Evolutionary conservation across 768 basidiomycete species (phyloP).

Genomic region (Brasilioporus rufonigricans): DNA sequence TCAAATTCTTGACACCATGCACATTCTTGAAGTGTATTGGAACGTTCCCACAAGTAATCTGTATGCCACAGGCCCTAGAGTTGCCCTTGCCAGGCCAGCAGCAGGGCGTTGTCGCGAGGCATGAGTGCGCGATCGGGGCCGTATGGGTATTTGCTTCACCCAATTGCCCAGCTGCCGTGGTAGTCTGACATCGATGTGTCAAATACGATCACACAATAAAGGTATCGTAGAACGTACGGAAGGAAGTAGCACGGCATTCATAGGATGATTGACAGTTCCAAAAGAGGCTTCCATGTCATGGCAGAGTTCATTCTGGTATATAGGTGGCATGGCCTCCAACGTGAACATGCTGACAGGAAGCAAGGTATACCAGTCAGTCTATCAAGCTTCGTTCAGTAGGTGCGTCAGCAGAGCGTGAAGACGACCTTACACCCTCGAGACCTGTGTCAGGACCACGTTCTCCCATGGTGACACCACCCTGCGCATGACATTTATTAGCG

Average conservation of each 20-base stretch:
- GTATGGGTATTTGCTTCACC: background rate
- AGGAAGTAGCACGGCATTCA: background rate
- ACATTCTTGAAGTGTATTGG: background rate
- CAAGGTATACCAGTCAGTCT: background rate
- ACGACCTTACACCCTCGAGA: background rate
- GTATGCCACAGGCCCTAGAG: background rate
- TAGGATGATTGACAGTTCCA: background rate
- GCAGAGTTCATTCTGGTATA: background rate
- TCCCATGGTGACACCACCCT: background rate
- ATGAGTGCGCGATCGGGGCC: background rate
- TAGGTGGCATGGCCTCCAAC: background rate
- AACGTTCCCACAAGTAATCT: background rate
- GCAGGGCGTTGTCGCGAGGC: background rate
- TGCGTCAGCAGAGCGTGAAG: background rate
- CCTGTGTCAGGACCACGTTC: background rate
- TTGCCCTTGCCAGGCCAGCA: background rate
- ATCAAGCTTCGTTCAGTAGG: background rate
- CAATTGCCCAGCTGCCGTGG: background rate
- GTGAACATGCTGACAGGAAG: background rate
- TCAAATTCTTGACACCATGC: background rate
- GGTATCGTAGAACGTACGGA: background rate
- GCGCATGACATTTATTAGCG: background rate
- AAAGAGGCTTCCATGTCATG: background rate
- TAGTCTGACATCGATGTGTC: background rate
- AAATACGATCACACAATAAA: background rate